phyloP scores from a whole-genome alignment of 371 early-diverging fungal species.

The Actinomortierella wolfii region DNA sequence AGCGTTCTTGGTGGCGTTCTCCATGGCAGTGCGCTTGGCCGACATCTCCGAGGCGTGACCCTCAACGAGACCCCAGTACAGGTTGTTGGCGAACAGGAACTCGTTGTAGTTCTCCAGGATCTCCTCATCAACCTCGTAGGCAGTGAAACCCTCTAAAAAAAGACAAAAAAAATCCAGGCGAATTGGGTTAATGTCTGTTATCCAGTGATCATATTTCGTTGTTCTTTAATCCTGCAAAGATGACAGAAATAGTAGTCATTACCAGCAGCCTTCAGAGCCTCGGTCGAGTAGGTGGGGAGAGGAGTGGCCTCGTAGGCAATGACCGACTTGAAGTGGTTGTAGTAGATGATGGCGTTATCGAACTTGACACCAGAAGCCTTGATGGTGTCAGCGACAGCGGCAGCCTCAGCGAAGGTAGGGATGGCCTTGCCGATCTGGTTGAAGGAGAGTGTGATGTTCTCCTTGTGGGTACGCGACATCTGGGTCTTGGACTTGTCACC shows the following conservation, averaged over 20 bases:
- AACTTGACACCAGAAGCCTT: constrained; percentile 66
- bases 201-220: not conserved
- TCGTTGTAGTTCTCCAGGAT: constrained; percentile 89
- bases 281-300: constrained; percentile 69
- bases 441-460: constrained; percentile 80
- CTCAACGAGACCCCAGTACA: constrained; percentile 96
- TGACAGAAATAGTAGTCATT: not conserved
- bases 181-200: no score
- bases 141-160: constrained; percentile 75
- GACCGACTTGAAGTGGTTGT: constrained; percentile 94
- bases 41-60: constrained; percentile 97
- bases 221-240: not conserved
- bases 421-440: constrained; percentile 91
- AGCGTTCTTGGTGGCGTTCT: constrained; percentile 99
- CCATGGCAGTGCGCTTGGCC: constrained; percentile 98
- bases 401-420: constrained; percentile 91
- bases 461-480: constrained; percentile 75
- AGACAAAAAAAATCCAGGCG: not conserved
- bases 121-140: constrained; percentile 90
- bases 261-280: constrained; percentile 80
- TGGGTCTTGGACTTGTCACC: constrained; percentile 97
- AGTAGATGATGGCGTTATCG: constrained; percentile 81
- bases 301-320: constrained; percentile 89
- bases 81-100: constrained; percentile 90
- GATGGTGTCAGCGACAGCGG: constrained; percentile 83